Evolutionary conservation across 2,329 filamentous ascomycete genomes (phyloP).

Genomic region (Verticillium nubilum): DNA sequence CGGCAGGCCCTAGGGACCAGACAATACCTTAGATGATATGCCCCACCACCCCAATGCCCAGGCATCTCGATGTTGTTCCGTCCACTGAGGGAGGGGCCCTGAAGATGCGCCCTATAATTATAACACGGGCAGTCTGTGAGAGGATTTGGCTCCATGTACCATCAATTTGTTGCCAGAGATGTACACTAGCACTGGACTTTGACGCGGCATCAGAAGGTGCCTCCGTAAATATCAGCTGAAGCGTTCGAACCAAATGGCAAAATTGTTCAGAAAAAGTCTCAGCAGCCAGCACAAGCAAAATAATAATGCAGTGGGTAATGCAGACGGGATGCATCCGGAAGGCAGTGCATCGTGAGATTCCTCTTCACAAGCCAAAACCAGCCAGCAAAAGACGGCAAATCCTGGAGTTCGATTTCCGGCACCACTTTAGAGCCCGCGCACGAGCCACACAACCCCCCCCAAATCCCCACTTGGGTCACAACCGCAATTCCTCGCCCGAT

Average conservation of each 20-base stretch:
- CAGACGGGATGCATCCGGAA: neutral
- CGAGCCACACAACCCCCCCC: neutral
- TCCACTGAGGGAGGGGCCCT: neutral
- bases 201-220: too few relatives aligned
- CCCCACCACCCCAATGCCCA: neutral
- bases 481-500: neutral
- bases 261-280: neutral
- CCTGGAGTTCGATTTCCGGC: neutral
- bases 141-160: too few relatives aligned
- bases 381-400: neutral
- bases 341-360: neutral
- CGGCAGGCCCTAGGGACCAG: neutral
- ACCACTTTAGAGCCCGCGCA: neutral
- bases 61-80: neutral
- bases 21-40: neutral
- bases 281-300: neutral
- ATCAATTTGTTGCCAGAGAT: too few relatives aligned
- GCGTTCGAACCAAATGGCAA: too few relatives aligned
- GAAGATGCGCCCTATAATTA: too few relatives aligned
- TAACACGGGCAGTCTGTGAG: too few relatives aligned
- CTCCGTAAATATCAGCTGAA: too few relatives aligned
- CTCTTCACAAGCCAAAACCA: neutral
- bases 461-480: neutral
- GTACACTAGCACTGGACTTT: too few relatives aligned
- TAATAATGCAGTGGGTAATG: neutral